phyloP scores from a whole-genome alignment of 805 yeast genomes.

The Wickerhamiella domercqiae region DNA sequence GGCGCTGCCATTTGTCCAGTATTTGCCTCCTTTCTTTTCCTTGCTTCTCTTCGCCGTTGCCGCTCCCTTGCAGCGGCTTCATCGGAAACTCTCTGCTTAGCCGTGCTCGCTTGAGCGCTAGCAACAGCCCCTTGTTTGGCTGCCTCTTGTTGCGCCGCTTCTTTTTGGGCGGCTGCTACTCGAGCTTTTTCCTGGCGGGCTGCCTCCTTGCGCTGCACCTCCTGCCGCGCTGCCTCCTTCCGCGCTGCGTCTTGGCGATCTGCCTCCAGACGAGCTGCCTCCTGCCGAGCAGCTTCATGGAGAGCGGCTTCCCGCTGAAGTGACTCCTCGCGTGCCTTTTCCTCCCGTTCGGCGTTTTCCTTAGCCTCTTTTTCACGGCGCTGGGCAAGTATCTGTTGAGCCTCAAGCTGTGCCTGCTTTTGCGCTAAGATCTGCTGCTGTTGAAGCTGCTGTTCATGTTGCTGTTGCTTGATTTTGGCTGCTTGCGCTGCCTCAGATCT shows the following conservation, averaged over 20 bases:
- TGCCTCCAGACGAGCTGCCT: background rate
- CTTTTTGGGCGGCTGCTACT: background rate
- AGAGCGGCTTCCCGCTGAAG: background rate
- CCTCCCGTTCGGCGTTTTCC: background rate
- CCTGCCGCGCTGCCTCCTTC: background rate
- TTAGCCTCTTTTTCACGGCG: background rate
- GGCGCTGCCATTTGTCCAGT: no score
- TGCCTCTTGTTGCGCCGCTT: no score
- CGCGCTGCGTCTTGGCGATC: conserved; percentile 1
- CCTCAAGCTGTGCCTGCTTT: background rate
- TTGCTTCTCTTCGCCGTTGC: no score
- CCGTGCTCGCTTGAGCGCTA: background rate
- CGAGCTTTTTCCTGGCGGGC: conserved; percentile 1
- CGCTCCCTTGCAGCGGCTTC: no score
- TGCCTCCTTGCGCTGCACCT: background rate
- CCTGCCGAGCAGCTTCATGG: background rate
- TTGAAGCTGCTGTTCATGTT: conserved; percentile 1
- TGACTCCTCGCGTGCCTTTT: background rate
- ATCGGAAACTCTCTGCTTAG: background rate
- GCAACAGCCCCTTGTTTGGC: background rate
- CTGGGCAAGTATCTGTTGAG: background rate
- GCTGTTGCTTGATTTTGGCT: background rate
- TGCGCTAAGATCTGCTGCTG: background rate
- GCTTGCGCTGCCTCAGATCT: background rate
- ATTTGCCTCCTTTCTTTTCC: no score